Evolutionary conservation across 805 yeast genomes (phyloP), one percentile per base, ranked within the genome.

Genomic region (Saturnispora sekii): DNA sequence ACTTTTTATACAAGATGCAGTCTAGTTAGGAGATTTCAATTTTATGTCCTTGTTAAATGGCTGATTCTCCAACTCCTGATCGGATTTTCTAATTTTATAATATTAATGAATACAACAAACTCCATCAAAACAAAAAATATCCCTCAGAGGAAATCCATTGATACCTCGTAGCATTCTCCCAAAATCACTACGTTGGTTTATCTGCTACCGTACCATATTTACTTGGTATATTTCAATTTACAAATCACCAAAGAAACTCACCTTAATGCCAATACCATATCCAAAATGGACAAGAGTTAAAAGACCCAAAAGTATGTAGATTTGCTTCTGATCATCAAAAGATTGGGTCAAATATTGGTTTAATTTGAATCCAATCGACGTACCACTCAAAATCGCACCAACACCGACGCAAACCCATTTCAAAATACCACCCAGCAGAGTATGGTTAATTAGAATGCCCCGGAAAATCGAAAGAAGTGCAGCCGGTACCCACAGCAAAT

Each of bases 401-500:
- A 73, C 43, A 1, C 69, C 62, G 5, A 82, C 80, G 45, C 81
- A 65, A 2, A 67, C 48, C 88, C 89, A 82, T 59, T 83, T 79
- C 29, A 83, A 64, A 3, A 73, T 54, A 36, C 56, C 57, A 16
- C 77, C 72, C 42, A 75, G 58, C 3, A 72, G 52, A 3, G 65
- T 57, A 38, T 72, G 66, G 48, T 71, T 65, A 6, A 72, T 64
- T 26, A 79, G 62, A 4, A 81, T 59, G 1, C 79, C 79, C 44
- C 84, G 72, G 31, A 80, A 60, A 11, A 83, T 69, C 47, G 77
- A 73, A 29, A 80, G 56, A 1, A 81, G 58, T 0, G 89, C 81
- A 17, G 86, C 80, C 1, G 95, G 94, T n/a, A 84, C 66, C 96
- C 97, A 89, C 47, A 79, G 73, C 5, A 82, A 64, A 55, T 83